These are phyloP conservation scores for Biscutella laevigata DNA, from an alignment of 441 rosid species.

Conservation along the genomic window DNA sequence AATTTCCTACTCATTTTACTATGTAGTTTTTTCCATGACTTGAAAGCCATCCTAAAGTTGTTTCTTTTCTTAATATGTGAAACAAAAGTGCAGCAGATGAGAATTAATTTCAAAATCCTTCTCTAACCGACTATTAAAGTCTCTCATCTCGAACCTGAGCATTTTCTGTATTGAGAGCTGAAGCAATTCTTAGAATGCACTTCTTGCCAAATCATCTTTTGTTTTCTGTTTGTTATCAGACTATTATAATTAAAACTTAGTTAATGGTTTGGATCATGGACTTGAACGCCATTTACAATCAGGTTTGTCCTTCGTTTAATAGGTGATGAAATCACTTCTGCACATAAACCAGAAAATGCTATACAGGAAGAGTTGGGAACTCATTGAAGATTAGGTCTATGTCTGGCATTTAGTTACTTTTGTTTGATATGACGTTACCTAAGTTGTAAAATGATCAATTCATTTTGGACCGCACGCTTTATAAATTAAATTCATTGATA, in stretches of 20 bases:
- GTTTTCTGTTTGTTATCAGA: background rate
- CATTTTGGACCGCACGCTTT: no score
- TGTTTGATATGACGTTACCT: background rate
- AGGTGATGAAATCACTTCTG: constrained; percentile 37
- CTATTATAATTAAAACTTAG: background rate
- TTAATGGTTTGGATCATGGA: constrained; percentile 8
- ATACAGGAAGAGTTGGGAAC: constrained; percentile 43
- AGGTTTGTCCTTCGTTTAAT: constrained; percentile 17
- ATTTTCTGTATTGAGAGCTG: background rate
- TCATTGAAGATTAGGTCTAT: constrained; percentile 47
- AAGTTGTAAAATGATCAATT: no score
- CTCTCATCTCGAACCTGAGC: background rate
- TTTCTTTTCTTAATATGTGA: background rate
- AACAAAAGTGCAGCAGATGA: background rate
- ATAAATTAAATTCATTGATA: no score
- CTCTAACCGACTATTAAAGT: background rate
- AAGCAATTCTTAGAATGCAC: background rate
- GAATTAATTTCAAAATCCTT: constrained; percentile 3
- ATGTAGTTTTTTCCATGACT: background rate
- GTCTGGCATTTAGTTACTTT: background rate
- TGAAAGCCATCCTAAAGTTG: background rate
- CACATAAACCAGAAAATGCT: constrained; percentile 30
- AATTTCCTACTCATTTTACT: background rate
- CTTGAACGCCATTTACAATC: constrained; percentile 9
- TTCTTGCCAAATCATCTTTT: background rate